Evolutionary conservation across 23 red algal species (phyloP), one percentile per base, ranked within the genome.

Genomic region (Pyropia yezoensis): DNA sequence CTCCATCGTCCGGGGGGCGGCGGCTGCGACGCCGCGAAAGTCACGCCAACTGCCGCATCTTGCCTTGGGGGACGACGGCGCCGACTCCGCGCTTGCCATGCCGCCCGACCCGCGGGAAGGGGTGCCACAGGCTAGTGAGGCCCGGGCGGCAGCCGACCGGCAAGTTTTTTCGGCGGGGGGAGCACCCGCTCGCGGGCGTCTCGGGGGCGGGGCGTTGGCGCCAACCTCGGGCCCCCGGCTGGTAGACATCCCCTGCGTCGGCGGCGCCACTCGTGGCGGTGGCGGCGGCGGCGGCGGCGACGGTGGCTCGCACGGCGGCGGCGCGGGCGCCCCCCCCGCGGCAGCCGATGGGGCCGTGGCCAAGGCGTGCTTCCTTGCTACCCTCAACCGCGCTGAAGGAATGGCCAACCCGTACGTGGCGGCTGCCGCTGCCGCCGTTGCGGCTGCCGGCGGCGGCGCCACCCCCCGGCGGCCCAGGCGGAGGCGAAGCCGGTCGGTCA

Each of bases 341-440:
- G 27, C 66, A 20, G 23, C 51, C 21, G 28, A 55, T 24, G 27
- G 33, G 17, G 61, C 71, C 33, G 70, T 87, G 21, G 71, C 63
- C 9, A 57, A 63, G 16, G 82, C 82, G 18, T 76, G 82, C 47
- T 56, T 87, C 27, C 64, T 87, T 17, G 74, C 82, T 11, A 70
- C 82, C 49, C 71, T 87, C 32, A 70, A 71, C 20, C 55, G 50
- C 55, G 58, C 69, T 13, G 63, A 58, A 23, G 59, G 71, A 23
- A 45, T 87, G 23, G 62, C 25, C 11, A 87, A 87, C 56, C 82
- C 82, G 8, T 87, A 67, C 60, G 69, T 84, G 21, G 54, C 27
- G 17, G 29, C 66, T 1, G 17, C 66, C 39, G 39, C 27, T 3
- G 25, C 33, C 39, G 18, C 28, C 15, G 39, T 8, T 8, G 39